Evolutionary conservation across 2,329 filamentous ascomycete species (phyloP).

Genomic region (Aspergillus sp.): DNA sequence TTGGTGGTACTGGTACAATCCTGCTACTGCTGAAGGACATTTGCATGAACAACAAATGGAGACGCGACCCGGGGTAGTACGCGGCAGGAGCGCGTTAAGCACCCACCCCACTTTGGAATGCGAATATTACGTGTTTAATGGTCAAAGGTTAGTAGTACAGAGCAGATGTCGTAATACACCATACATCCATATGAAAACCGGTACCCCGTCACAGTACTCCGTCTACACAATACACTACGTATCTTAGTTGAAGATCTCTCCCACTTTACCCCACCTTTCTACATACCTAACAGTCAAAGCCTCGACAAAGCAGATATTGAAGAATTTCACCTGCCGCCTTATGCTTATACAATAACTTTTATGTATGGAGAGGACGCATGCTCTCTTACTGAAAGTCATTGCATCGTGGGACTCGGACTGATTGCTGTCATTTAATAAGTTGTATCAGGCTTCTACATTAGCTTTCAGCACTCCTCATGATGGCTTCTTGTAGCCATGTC

Average conservation of each 20-base stretch:
- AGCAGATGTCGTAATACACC: not conserved
- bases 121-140: not conserved
- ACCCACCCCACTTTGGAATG: not conserved
- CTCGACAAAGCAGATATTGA: not conserved
- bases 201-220: no score
- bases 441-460: not conserved
- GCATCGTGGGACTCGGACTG: not conserved
- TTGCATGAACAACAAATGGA: not conserved
- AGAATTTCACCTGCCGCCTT: not conserved
- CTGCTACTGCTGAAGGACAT: not conserved
- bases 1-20: not conserved
- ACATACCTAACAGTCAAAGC: not conserved
- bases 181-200: no score
- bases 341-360: not conserved
- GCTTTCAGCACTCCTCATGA: conserved; percentile 7
- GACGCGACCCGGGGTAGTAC: not conserved
- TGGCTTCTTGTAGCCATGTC: conserved; percentile 22
- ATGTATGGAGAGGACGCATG: not conserved
- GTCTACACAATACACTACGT: not conserved
- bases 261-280: not conserved
- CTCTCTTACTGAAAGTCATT: not conserved
- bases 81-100: not conserved
- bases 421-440: not conserved
- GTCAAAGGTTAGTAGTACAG: not conserved
- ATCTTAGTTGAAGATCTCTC: not conserved